Evolutionary conservation across 768 basidiomycete genomes (phyloP).

Genomic region (Boletus sensibilis): DNA sequence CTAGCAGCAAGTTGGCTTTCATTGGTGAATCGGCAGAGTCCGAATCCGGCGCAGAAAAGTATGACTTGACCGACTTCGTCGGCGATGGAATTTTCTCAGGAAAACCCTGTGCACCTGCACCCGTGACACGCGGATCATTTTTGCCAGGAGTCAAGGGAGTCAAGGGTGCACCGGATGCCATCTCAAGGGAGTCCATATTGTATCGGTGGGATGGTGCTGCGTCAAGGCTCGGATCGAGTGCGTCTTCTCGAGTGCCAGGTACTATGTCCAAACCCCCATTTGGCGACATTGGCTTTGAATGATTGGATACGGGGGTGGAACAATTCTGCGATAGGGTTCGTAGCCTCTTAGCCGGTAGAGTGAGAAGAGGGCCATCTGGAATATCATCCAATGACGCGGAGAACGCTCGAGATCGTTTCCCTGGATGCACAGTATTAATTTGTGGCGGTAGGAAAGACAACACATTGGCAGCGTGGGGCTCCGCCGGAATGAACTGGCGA

Average conservation of each 20-base stretch:
- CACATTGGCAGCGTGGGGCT: slow-evolving; percentile 9
- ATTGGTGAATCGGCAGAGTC: slow-evolving; percentile 27
- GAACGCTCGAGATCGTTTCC: slow-evolving; percentile 30
- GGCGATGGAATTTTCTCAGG: slow-evolving; percentile 28
- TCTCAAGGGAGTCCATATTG: background rate
- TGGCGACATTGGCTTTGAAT: slow-evolving; percentile 1
- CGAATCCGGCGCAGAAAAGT: slow-evolving; percentile 41
- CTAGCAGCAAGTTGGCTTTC: slow-evolving; percentile 26
- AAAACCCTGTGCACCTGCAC: background rate
- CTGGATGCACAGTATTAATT: slow-evolving; percentile 14
- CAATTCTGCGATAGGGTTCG: slow-evolving; percentile 10
- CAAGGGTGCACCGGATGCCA: background rate
- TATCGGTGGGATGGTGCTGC: background rate
- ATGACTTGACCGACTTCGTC: slow-evolving; percentile 34
- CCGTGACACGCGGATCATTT: background rate
- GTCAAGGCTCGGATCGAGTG: background rate
- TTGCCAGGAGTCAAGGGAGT: slow-evolving; percentile 7
- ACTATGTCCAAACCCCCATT: slow-evolving; percentile 10
- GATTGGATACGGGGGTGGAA: background rate
- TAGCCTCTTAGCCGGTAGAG: slow-evolving; percentile 28
- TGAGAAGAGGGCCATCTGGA: slow-evolving; percentile 8
- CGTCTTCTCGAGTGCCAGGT: slow-evolving; percentile 1
- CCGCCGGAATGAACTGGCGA: slow-evolving; percentile 8
- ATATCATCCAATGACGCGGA: slow-evolving; percentile 31
- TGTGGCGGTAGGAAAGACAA: slow-evolving; percentile 17